phyloP scores from a whole-genome alignment of 495 filamentous ascomycete genomes.

The Penicillium lagena region DNA sequence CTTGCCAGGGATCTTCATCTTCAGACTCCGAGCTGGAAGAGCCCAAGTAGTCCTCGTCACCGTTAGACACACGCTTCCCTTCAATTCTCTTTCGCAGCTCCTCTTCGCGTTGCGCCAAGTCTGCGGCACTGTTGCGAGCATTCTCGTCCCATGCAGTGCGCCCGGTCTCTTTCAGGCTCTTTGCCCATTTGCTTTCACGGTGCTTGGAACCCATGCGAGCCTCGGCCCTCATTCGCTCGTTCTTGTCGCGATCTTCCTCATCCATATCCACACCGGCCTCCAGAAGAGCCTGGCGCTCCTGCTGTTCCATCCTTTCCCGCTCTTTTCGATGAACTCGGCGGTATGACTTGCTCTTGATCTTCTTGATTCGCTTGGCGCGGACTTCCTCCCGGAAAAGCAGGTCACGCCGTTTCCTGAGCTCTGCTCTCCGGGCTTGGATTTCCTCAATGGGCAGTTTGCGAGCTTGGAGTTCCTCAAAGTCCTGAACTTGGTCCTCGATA shows the following conservation, averaged over 20 bases:
- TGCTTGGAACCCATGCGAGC: constrained; percentile 88
- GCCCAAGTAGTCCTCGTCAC: constrained; percentile 40
- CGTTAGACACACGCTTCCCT: constrained; percentile 57
- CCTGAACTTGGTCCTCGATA: constrained; percentile 57
- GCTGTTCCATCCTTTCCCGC: constrained; percentile 61
- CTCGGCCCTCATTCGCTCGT: constrained; percentile 73
- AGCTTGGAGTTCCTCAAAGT: constrained; percentile 63
- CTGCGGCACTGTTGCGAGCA: constrained; percentile 65
- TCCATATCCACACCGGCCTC: constrained; percentile 62
- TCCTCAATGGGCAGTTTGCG: constrained; percentile 64
- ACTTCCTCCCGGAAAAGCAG: constrained; percentile 87
- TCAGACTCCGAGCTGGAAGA: constrained; percentile 48
- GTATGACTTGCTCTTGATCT: constrained; percentile 95
- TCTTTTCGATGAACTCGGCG: constrained; percentile 88
- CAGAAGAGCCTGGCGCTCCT: constrained; percentile 60
- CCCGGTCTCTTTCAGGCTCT: constrained; percentile 72
- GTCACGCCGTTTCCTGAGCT: constrained; percentile 75
- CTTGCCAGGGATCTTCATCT: constrained; percentile 50
- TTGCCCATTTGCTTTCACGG: constrained; percentile 91
- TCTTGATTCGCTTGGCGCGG: constrained; percentile 86
- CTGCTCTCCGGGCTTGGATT: constrained; percentile 63
- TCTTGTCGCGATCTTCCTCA: constrained; percentile 73
- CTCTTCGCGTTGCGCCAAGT: constrained; percentile 80
- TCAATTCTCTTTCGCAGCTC: constrained; percentile 78
- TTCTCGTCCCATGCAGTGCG: constrained; percentile 80